Base-by-base conservation (phyloP, 768 basidiomycete genomes). In the Russula lepida region DNA sequence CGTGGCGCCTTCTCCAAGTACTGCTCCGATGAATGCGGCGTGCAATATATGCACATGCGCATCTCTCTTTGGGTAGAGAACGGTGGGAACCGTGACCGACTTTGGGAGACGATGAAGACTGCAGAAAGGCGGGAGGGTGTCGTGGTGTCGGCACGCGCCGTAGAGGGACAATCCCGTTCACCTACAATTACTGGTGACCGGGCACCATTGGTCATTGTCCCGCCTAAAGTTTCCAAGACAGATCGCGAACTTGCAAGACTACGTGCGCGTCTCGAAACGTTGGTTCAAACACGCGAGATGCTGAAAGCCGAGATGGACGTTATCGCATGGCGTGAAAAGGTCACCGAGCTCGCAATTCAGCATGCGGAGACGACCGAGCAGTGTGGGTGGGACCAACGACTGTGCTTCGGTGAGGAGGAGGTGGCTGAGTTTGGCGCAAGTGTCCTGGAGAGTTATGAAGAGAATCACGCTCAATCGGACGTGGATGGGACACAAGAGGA, bases 331-430 rank as follows among this genome's bases (percentile, higher is more conserved):
- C 80, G 88, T 59, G 86, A 86, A 73, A 80, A 79, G 58, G 71
- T 91, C 30, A 74, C 89, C 17, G 79, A 83, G 59, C 77, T 89
- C 46, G 89, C 88, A 25, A 78, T 75, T n/a, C 81, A 81, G 47
- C 79, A 88, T 39, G 83, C 87, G 11, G 82, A 83, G 61, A 73
- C 75, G n/a, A 69, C 83, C 17, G 81, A 82, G 19, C 81, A 83
- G 66, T 97, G 93, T 72, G 92, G 94, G 5, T 94, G 92, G 85
- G 93, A 97, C 71, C 84, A 86, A 67, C 79, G 93, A 32, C 76
- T 97, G 25, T 88, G 88, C 62, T 85, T 86, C 69, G 86, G 86
- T n/a, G 88, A 92, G 50, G 84, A 85, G 59, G 88, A 90, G 69
- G 91, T 84, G 77, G 79, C 74, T 39, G 86, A 86, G 52, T 86